These are phyloP conservation scores for Mortierella hygrophila DNA, from an alignment of 192 early-diverging fungal genomes.

Conservation along the genomic window DNA sequence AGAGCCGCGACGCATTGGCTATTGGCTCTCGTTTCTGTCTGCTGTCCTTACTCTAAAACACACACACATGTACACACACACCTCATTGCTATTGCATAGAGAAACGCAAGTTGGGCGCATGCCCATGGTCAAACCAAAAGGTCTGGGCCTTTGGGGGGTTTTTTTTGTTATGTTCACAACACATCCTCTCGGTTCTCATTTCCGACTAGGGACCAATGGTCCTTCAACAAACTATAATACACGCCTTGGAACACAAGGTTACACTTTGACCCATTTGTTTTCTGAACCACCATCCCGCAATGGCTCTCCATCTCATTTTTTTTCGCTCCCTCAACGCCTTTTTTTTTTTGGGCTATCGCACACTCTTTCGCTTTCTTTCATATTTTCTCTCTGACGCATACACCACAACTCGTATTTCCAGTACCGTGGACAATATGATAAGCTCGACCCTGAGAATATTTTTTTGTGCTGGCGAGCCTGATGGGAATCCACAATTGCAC, in stretches of 20 bases:
- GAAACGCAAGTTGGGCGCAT: not conserved
- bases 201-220: not conserved
- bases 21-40: not conserved
- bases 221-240: not conserved
- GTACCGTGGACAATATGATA: not conserved
- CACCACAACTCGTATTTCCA: not conserved
- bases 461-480: not conserved
- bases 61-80: not conserved
- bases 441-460: not conserved
- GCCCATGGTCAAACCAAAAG: not conserved
- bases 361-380: not conserved
- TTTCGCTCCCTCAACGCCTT: not conserved
- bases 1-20: not conserved
- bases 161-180: not conserved
- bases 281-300: not conserved
- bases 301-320: not conserved
- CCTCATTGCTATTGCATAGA: not conserved
- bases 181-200: not conserved
- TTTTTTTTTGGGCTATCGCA: too few species aligned
- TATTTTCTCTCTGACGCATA: not conserved
- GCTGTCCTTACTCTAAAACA: not conserved
- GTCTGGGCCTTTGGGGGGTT: not conserved
- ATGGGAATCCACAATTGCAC: not conserved
- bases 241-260: not conserved
- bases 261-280: slow-evolving; percentile 2